These are phyloP conservation scores for Penicillium sp. DNA, from an alignment of 2,329 filamentous ascomycete genomes.

Conservation along the genomic window DNA sequence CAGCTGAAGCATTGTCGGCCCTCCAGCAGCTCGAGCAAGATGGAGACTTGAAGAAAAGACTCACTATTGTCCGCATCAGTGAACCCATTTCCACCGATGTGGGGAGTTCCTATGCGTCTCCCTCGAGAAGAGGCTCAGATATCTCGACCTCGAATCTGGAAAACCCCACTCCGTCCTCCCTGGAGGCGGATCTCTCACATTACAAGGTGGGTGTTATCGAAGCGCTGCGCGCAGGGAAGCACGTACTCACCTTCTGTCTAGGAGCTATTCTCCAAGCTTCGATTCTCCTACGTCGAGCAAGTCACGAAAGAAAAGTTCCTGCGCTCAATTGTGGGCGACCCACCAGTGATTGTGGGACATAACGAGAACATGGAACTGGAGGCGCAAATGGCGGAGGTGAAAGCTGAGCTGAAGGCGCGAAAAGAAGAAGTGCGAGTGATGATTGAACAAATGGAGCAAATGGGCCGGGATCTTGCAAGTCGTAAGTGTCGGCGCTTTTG, in stretches of 20 bases:
- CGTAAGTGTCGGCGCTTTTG: constrained; percentile 37
- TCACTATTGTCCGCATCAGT: constrained; percentile 75
- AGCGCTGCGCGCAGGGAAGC: background rate
- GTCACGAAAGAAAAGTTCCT: constrained; percentile 99
- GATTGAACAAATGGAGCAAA: constrained; percentile 70
- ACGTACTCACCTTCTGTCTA: constrained; percentile 28
- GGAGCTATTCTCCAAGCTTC: constrained; percentile 92
- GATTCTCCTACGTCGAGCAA: constrained; percentile 97
- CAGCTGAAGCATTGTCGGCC: constrained; percentile 35
- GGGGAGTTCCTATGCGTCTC: constrained; percentile 29
- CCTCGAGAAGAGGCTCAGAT: constrained; percentile 67
- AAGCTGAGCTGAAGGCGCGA: constrained; percentile 73
- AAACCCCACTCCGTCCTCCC: constrained; percentile 69
- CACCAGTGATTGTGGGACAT: constrained; percentile 78
- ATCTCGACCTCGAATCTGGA: constrained; percentile 70
- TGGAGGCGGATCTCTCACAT: constrained; percentile 82
- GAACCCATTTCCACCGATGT: constrained; percentile 65
- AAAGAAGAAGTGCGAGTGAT: constrained; percentile 77
- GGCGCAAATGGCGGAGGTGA: constrained; percentile 66
- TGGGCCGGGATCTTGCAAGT: constrained; percentile 65
- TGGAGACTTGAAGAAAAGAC: constrained; percentile 51
- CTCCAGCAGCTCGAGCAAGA: constrained; percentile 50
- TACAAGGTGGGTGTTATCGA: constrained; percentile 63
- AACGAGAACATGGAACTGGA: constrained; percentile 81
- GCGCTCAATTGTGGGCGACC: constrained; percentile 85